Conservation (phyloP, 2,329 filamentous ascomycete genomes). For the Sporothrix curviconia region DNA sequence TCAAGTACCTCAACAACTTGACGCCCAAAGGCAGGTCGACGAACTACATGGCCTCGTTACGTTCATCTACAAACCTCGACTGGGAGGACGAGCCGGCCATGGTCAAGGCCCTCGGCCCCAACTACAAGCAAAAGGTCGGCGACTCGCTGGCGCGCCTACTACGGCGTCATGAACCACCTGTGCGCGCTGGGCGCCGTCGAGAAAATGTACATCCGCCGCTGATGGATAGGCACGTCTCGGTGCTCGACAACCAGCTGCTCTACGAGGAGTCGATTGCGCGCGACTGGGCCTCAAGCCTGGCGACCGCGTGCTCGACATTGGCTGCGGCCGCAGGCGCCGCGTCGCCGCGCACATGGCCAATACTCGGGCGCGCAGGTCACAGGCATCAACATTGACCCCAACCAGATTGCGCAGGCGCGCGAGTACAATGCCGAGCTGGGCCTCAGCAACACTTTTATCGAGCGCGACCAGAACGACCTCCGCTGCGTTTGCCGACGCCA, state of each 20-base stretch:
- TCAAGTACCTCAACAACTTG: conserved; percentile 43
- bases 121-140: conserved; percentile 45
- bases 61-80: conserved; percentile 50
- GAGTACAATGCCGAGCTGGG: conserved; percentile 38
- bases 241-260: conserved; percentile 46
- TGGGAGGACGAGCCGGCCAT: conserved; percentile 46
- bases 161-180: conserved; percentile 48
- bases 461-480: conserved; percentile 47
- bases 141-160: conserved; percentile 46
- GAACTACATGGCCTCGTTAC: conserved; percentile 52
- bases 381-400: conserved; percentile 48
- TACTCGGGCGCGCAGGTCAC: conserved; percentile 41
- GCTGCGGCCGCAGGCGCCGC: conserved; percentile 46
- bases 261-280: conserved; percentile 45
- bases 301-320: conserved; percentile 44
- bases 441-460: conserved; percentile 41
- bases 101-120: conserved; percentile 39
- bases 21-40: conserved; percentile 44
- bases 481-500: conserved; percentile 41
- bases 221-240: conserved; percentile 43
- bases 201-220: conserved; percentile 52
- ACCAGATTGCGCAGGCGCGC: conserved; percentile 42
- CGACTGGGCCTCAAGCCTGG: conserved; percentile 39
- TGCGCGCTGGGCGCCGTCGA: conserved; percentile 50
- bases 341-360: conserved; percentile 49